These are phyloP conservation scores for Rhodosporidiobolus sp. DNA, from an alignment of 768 basidiomycete species.

Conservation along the genomic window DNA sequence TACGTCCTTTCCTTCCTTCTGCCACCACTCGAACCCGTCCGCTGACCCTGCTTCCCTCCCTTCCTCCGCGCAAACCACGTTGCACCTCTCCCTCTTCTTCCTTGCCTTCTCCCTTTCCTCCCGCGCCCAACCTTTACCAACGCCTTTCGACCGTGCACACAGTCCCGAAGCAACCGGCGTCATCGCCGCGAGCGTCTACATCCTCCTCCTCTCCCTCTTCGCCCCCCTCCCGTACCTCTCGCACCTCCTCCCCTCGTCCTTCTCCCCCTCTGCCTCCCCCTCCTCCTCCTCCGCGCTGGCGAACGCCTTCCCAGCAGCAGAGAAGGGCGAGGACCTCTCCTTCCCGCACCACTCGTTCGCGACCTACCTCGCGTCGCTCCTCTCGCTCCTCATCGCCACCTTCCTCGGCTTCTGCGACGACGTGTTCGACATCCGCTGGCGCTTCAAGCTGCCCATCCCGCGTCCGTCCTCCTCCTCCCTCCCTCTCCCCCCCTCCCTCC, in stretches of 20 bases:
- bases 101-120: no score
- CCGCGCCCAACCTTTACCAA: no score
- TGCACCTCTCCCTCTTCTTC: no score
- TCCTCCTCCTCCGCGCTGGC: not conserved
- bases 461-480: conserved; percentile 46
- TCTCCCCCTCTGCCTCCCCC: not conserved
- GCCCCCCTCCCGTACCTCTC: conserved; percentile 93
- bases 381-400: conserved; percentile 89
- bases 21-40: not conserved
- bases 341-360: conserved; percentile 65
- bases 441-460: conserved; percentile 95
- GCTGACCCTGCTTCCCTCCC: not conserved
- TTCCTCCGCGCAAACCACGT: not conserved
- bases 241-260: conserved; percentile 44
- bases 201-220: conserved; percentile 80
- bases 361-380: conserved; percentile 83
- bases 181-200: conserved; percentile 83
- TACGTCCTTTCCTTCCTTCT: not conserved
- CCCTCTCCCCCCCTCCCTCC: not conserved
- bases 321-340: conserved; percentile 26
- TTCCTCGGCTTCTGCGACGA: conserved; percentile 95
- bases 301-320: conserved; percentile 7
- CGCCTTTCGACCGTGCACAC: no score
- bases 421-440: conserved; percentile 96
- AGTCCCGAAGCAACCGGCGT: conserved; percentile 95